Base-by-base conservation (phyloP, 495 filamentous ascomycete species). In the Xylaria nigripes region DNA sequence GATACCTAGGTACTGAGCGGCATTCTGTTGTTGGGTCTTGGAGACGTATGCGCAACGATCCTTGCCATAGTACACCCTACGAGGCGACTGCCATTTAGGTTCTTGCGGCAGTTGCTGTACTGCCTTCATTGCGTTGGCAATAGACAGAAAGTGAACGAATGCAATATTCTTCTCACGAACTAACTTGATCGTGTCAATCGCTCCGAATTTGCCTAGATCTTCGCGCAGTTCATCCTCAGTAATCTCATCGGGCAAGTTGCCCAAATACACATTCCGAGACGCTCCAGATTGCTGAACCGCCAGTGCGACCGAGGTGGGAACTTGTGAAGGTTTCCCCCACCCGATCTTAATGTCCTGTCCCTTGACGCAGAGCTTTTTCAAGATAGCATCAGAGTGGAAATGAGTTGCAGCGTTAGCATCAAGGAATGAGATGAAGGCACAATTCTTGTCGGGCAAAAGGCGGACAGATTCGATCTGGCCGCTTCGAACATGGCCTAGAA, bases 321-420 rank as follows among this genome's bases (percentile, higher is more conserved):
- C 94, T 73, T 95, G 94, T 9, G 94, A 96, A 12, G 93, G 92
- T 69, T 98, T 98, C 24, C 93, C 93, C 93, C 93, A 98, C 58
- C 93, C 93, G 60, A 98, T 87, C 79, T 98, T 98, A 78, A 98
- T 96, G 70, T 98, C 93, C 70, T 97, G 93, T 19, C 94, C 94
- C 67, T 91, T 87, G 73, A 98, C 93, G 55, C 92, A 87, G 61
- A 98, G 81, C 74, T 97, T 97, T 78, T 98, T 98, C 79, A 98
- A 81, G 65, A 98, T 97, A 53, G 93, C 93, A 77, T 98, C 93
- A 24, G 93, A 98, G 75, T 98, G 93, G 73, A 98, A 98, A 69
- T 98, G 93, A 21, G 90, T 96, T 44, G 93, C 93, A 24, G 94
- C 95, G 73, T 89, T 92, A 57, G 90, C 88, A 64, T 98, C 93